Evolutionary conservation across 345 rosid species (phyloP).

Genomic region (Brassica carinata): DNA sequence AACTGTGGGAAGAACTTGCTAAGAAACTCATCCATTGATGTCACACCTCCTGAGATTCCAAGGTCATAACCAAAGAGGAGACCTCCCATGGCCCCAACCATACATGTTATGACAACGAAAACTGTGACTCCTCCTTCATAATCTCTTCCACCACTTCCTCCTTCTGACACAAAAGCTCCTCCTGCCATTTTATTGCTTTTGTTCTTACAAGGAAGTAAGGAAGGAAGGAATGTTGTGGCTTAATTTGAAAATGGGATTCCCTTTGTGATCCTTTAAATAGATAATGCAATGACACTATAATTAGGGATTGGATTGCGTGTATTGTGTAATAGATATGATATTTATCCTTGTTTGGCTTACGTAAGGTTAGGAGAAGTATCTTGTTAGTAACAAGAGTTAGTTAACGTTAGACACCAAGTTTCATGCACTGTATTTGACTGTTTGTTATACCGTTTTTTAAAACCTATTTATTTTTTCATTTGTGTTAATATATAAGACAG

Average conservation of each 20-base stretch:
- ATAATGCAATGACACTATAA: conserved; percentile 13
- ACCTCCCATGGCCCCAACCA: conserved; percentile 76
- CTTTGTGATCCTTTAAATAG: conserved; percentile 17
- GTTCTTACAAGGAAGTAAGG: background rate
- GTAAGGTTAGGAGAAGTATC: background rate
- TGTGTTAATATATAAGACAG: background rate
- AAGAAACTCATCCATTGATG: conserved; percentile 56
- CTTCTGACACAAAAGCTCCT: conserved; percentile 44
- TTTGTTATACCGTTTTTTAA: conserved; percentile 14
- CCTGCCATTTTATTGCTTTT: conserved; percentile 43
- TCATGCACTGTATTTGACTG: conserved; percentile 8
- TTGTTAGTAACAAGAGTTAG: conserved; percentile 3
- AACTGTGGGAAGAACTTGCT: conserved; percentile 49
- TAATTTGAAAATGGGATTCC: conserved; percentile 6
- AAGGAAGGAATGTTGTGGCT: conserved; percentile 4
- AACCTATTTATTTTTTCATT: background rate
- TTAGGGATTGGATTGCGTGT: background rate
- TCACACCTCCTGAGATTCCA: conserved; percentile 80
- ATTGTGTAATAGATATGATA: background rate
- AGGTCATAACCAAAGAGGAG: conserved; percentile 85
- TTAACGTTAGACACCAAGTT: background rate
- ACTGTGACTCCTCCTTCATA: conserved; percentile 71
- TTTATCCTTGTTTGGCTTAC: conserved; percentile 14
- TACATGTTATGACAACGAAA: conserved; percentile 53
- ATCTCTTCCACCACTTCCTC: conserved; percentile 41